A percentile compares a stretch with the other conserved stretches of the same genome.
Conservation (phyloP, 495 filamentous ascomycete species). For the Penicillium silybi region DNA sequence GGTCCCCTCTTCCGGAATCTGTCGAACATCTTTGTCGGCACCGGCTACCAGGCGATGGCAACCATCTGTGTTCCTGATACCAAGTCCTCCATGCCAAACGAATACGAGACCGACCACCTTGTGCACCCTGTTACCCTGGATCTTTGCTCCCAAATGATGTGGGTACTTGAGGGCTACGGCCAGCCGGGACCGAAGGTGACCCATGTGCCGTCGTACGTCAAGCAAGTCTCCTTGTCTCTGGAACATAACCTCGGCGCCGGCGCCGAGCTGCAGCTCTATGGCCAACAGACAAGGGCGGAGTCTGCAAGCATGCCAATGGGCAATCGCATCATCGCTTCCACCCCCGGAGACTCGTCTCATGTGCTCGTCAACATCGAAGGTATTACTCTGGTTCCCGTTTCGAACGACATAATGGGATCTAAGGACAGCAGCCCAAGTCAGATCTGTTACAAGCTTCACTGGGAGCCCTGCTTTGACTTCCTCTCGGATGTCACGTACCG, state of each 20-base stretch:
- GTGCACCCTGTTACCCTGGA: conserved; percentile 46
- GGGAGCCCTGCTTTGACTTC: conserved; percentile 44
- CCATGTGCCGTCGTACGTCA: conserved; percentile 19
- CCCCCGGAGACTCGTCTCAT: conserved; percentile 6
- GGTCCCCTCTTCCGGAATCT: conserved; percentile 33
- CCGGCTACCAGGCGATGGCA: conserved; percentile 19
- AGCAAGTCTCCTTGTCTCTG: conserved; percentile 16
- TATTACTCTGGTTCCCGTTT: conserved; percentile 17
- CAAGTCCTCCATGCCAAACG: conserved; percentile 43
- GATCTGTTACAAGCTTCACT: conserved; percentile 47
- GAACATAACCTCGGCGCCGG: conserved; percentile 11
- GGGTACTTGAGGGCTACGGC: conserved; percentile 22
- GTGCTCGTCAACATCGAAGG: conserved; percentile 18
- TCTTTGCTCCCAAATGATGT: conserved; percentile 37
- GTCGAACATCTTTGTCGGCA: conserved; percentile 20
- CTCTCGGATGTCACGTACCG: conserved; percentile 22
- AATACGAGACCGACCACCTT: conserved; percentile 39
- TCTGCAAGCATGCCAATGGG: conserved; percentile 28
- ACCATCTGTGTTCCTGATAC: conserved; percentile 43
- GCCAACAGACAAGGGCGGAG: conserved; percentile 22
- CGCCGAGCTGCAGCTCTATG: conserved; percentile 21
- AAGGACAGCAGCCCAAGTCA: conserved; percentile 11
- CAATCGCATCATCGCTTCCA: conserved; percentile 24
- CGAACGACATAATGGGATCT: conserved; percentile 13
- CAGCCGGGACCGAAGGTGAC: conserved; percentile 13